phyloP scores from a whole-genome alignment of 495 filamentous ascomycete genomes.

The Trypethelium eluteriae region DNA sequence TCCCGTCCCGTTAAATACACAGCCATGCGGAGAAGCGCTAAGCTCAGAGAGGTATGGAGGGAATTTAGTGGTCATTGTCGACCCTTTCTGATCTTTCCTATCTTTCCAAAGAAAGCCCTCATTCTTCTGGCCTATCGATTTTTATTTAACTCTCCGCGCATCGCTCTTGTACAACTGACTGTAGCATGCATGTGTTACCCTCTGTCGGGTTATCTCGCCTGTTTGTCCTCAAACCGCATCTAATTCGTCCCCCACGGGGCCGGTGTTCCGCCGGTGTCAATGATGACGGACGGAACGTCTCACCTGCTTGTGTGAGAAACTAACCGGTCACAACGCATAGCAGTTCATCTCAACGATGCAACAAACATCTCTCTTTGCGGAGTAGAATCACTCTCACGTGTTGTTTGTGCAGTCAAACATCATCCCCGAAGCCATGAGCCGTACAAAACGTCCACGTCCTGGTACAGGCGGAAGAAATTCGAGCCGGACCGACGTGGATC shows the following conservation, averaged over 20 bases:
- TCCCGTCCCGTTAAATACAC: not conserved
- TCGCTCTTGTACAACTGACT: no score
- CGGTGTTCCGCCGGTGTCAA: not conserved
- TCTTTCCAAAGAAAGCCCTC: no score
- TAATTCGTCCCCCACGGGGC: no score
- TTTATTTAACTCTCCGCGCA: no score
- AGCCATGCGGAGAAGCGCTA: not conserved
- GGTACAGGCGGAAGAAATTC: not conserved
- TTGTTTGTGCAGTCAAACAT: no score
- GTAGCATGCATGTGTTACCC: no score
- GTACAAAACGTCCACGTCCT: not conserved
- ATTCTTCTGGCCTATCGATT: no score
- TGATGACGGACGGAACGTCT: not conserved
- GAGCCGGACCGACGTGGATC: not conserved
- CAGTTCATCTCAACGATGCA: not conserved
- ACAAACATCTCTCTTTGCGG: not conserved
- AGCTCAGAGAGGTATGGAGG: not conserved
- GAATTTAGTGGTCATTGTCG: not conserved
- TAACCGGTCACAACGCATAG: not conserved
- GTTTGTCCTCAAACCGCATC: no score
- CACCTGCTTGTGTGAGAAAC: not conserved
- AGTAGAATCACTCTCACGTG: not conserved
- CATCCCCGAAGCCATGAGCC: no score
- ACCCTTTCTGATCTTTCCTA: not conserved
- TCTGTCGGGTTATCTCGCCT: no score